phyloP scores from a whole-genome alignment of 2,329 filamentous ascomycete species.

The Hypomyces perniciosus region DNA sequence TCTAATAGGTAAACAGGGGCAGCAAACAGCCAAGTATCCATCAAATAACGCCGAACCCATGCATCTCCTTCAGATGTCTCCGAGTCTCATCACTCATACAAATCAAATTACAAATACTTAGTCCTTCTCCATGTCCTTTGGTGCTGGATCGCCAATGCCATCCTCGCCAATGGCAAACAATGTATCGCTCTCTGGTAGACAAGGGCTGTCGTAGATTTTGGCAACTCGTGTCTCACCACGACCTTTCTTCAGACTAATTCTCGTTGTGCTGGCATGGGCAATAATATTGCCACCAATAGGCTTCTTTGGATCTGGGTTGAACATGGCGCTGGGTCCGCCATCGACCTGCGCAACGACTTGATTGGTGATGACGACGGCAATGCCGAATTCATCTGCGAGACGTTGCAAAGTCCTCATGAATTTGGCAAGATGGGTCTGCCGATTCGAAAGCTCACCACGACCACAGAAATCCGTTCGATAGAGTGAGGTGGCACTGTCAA shows the following conservation, averaged over 20 bases:
- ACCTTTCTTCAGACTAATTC: constrained; percentile 92
- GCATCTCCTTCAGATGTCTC: constrained; percentile 19
- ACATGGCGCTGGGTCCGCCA: constrained; percentile 93
- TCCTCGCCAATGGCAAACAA: constrained; percentile 96
- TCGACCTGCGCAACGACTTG: constrained; percentile 98
- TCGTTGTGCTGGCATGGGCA: constrained; percentile 91
- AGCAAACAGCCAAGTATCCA: constrained; percentile 5
- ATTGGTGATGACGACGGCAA: constrained; percentile 97
- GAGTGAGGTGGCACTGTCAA: constrained; percentile 90
- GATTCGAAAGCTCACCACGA: constrained; percentile 90
- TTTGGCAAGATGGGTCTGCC: constrained; percentile 83
- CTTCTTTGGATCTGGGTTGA: constrained; percentile 98
- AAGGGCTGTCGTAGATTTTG: constrained; percentile 99
- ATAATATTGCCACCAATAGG: constrained; percentile 99
- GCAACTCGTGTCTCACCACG: constrained; percentile 92
- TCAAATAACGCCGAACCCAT: constrained; percentile 28
- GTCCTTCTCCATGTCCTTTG: constrained; percentile 91
- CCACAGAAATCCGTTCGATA: constrained; percentile 96
- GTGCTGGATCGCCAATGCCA: constrained; percentile 90
- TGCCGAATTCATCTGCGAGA: constrained; percentile 79
- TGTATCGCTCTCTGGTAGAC: constrained; percentile 91
- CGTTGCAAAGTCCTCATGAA: constrained; percentile 82
- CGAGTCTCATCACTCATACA: constrained; percentile 14
- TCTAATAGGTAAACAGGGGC: constrained; percentile 1
- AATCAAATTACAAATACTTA: constrained; percentile 23